Evolutionary conservation across 2,329 filamentous ascomycete species (phyloP).

Genomic region (Calonectria pseudoturangicola): DNA sequence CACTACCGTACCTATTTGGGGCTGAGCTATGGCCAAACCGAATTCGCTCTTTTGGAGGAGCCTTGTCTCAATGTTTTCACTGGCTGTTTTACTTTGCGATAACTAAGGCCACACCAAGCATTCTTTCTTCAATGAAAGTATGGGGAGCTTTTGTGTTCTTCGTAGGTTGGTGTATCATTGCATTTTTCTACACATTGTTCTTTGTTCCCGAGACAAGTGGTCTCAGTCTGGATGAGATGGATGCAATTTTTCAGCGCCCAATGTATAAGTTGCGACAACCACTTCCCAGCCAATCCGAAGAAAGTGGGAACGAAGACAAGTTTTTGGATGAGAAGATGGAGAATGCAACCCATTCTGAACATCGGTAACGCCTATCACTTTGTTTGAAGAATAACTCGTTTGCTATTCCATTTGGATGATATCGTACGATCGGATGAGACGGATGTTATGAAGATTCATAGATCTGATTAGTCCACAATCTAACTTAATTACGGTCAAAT

Average conservation of each 20-base stretch:
- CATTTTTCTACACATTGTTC: slow-evolving; percentile 61
- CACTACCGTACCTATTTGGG: slow-evolving; percentile 52
- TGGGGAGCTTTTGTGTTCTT: slow-evolving; percentile 64
- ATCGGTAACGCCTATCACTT: neutral
- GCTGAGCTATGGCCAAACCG: slow-evolving; percentile 67
- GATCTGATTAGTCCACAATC: too few species aligned
- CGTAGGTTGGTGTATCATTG: slow-evolving; percentile 59
- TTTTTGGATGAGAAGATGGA: slow-evolving; percentile 18
- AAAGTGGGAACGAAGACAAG: neutral
- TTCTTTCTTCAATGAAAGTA: slow-evolving; percentile 58
- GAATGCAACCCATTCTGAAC: neutral
- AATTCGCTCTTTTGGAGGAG: slow-evolving; percentile 65
- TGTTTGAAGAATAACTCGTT: too few species aligned
- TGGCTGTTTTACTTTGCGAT: slow-evolving; percentile 64
- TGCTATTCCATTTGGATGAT: too few species aligned
- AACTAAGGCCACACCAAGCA: slow-evolving; percentile 57
- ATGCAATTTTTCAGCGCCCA: slow-evolving; percentile 58
- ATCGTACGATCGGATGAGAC: too few species aligned
- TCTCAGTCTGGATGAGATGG: slow-evolving; percentile 61
- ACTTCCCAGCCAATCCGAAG: neutral
- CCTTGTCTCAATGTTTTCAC: slow-evolving; percentile 54
- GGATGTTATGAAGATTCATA: too few species aligned
- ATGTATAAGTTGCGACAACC: slow-evolving; percentile 25
- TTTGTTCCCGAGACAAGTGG: slow-evolving; percentile 62
- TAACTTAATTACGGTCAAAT: too few species aligned